Percentiles rank a stretch among this genome's conserved stretches.
phyloP scores from a whole-genome alignment of 1,139 yeast species.

The Kluyveromyces sp. region DNA sequence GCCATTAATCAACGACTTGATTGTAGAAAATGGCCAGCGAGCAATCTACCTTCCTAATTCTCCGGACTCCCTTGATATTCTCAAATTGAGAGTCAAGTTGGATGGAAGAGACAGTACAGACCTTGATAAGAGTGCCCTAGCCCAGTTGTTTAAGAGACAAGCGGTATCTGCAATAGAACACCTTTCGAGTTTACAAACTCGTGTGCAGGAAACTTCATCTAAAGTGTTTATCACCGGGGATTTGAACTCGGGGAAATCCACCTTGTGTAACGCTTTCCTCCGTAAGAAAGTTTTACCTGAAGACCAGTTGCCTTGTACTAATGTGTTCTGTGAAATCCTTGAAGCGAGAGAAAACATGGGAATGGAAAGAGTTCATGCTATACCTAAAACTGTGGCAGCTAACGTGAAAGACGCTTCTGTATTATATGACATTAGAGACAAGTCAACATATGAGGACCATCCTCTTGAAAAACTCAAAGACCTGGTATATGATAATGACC shows the following conservation, averaged over 20 bases:
- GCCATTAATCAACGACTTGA: conserved; percentile 20
- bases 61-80: conserved; percentile 17
- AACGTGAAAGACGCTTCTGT: conserved; percentile 25
- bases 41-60: conserved; percentile 22
- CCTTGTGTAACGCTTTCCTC: conserved; percentile 86
- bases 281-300: conserved; percentile 78
- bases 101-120: conserved; percentile 21
- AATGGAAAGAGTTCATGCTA: conserved; percentile 89
- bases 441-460: conserved; percentile 55
- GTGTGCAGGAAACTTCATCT: conserved; percentile 88
- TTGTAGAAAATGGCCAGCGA: conserved; percentile 23
- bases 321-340: conserved; percentile 89
- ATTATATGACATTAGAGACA: conserved; percentile 52
- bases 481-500: conserved; percentile 69
- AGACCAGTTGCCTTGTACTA: conserved; percentile 97
- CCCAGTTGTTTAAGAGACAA: conserved; percentile 26
- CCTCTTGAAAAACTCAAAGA: conserved; percentile 52
- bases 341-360: conserved; percentile 74
- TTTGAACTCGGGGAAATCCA: conserved; percentile 91
- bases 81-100: conserved; percentile 26
- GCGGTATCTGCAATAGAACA: conserved; percentile 48
- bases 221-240: conserved; percentile 97
- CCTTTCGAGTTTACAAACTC: conserved; percentile 62
- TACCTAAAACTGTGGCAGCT: conserved; percentile 47
- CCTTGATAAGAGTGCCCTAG: conserved; percentile 25